A percentile compares a stretch with the other conserved stretches of the same genome.
phyloP scores from a whole-genome alignment of 768 basidiomycete species.

The Boletus rex-veris region DNA sequence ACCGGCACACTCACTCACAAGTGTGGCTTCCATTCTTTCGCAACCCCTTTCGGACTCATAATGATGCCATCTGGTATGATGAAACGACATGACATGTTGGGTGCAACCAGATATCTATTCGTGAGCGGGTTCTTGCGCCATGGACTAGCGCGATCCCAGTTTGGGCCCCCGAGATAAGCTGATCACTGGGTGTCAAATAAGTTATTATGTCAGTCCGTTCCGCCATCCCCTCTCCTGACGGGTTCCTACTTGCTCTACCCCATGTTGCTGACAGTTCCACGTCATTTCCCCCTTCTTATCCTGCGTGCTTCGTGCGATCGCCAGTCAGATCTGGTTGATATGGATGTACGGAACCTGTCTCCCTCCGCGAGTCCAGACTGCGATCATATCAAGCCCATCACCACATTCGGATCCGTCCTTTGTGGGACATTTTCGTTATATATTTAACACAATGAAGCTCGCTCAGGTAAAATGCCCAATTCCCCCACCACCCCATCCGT shows the following conservation, averaged over 20 bases:
- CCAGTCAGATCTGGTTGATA: constrained; percentile 14
- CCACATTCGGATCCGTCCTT: constrained; percentile 19
- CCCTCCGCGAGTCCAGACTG: constrained; percentile 9
- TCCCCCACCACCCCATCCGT: constrained; percentile 15
- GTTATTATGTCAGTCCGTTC: constrained; percentile 12
- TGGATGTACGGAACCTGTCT: constrained; percentile 1
- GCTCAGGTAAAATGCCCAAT: constrained; percentile 6
- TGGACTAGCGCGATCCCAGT: constrained; percentile 9
- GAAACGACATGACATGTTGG: constrained; percentile 15
- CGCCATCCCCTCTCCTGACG: not conserved
- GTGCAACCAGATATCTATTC: constrained; percentile 12
- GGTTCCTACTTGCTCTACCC: constrained; percentile 1
- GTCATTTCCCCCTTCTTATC: constrained; percentile 21
- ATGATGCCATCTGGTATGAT: constrained; percentile 23
- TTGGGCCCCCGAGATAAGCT: constrained; percentile 13
- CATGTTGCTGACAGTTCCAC: constrained; percentile 19
- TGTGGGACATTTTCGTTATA: constrained; percentile 11
- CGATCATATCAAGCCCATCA: constrained; percentile 3
- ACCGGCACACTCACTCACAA: constrained; percentile 10
- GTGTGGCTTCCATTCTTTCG: constrained; percentile 24
- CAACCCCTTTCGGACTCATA: constrained; percentile 15
- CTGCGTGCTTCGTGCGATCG: constrained; percentile 8
- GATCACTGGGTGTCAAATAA: constrained; percentile 5
- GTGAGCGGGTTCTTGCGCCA: constrained; percentile 14
- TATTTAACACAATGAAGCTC: constrained; percentile 6